Evolutionary conservation across 2,329 filamentous ascomycete genomes (phyloP), one percentile per base, ranked within the genome.

Genomic region (Exophiala aquamarina): DNA sequence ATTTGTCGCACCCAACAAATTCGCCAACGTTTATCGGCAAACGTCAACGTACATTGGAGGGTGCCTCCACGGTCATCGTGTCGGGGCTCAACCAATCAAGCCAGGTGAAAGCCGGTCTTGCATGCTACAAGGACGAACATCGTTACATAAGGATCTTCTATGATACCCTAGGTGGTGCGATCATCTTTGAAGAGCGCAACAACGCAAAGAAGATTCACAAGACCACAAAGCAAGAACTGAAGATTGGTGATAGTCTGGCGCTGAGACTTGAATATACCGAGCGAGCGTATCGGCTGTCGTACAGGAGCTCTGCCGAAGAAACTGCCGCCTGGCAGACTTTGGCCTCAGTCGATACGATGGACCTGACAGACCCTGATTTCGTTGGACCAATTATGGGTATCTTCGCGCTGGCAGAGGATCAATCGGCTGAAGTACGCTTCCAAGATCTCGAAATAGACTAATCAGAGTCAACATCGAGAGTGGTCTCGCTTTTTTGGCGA

Each of bases 361-460:
- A 66, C 6, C 46, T 66, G 56, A 64, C 61, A 0, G 59, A 57
- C 8, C 60, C 55, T 15, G 65, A 67, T 47, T 67, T 68, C 46
- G 61, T 63, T 2, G 65, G 65, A 0, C 63, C 66, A 1, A 54
- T 67, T 0, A 57, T 67, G 42, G 65, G 65, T 1, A 32, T 61
- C 2, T 67, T 61, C 35, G 61, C 61, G 13, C 48, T 56, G n/a
- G 53, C 42, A 9, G 19, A 43, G 23, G 36, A 28, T 13, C 33
- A 36, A 17, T 36, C 33, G 23, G 23, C 33, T 20, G 33, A 9
- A 20, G 33, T 36, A n/a, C 33, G 19, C 19, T 36, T 36, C 33
- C n/a, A 8, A 36, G 33, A 20, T 20, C 33, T 36, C 11, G 15
- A 36, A 9, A 20, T 36, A 7, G 33, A 36, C 4, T 36, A 36